Evolutionary conservation across 1,284 basidiomycete species (phyloP).

Genomic region (Microbotryomycetes sp.): DNA sequence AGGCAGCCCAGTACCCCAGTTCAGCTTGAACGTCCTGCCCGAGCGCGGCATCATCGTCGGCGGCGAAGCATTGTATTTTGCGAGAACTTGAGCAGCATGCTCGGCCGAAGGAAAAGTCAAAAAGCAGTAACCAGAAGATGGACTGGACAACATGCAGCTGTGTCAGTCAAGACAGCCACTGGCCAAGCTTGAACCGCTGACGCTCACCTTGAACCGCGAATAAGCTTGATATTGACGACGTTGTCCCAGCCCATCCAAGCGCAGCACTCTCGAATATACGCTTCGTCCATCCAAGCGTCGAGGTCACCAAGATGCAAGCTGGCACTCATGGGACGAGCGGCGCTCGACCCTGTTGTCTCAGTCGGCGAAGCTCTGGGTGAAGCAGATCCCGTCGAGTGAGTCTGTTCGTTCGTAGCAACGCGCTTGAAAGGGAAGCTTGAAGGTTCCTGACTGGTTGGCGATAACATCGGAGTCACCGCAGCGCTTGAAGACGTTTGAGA

Average conservation of each 20-base stretch:
- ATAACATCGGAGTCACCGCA: neutral
- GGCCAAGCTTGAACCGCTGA: neutral
- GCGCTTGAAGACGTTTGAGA: neutral
- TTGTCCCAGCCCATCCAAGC: constrained; percentile 29
- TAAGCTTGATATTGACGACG: constrained; percentile 28
- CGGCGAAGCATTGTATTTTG: constrained; percentile 54
- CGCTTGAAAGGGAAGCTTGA: neutral
- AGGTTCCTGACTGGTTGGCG: neutral
- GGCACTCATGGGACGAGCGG: neutral
- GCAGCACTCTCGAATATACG: constrained; percentile 31
- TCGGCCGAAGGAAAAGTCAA: constrained; percentile 67
- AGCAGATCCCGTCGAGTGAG: neutral
- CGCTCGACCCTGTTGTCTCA: neutral
- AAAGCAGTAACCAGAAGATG: constrained; percentile 74
- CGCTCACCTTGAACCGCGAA: constrained; percentile 23
- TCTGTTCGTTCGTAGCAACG: neutral
- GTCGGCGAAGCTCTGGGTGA: neutral
- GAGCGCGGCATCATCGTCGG: constrained; percentile 54
- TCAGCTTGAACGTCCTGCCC: constrained; percentile 46
- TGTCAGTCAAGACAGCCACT: neutral
- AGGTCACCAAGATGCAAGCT: constrained; percentile 29
- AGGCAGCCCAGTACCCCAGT: constrained; percentile 61
- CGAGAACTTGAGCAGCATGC: constrained; percentile 62
- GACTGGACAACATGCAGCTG: no score
- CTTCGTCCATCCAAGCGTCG: constrained; percentile 30